Evolutionary conservation across 108 stramenopile species (phyloP).

Genomic region (Cylindrotheca fusiformis): DNA sequence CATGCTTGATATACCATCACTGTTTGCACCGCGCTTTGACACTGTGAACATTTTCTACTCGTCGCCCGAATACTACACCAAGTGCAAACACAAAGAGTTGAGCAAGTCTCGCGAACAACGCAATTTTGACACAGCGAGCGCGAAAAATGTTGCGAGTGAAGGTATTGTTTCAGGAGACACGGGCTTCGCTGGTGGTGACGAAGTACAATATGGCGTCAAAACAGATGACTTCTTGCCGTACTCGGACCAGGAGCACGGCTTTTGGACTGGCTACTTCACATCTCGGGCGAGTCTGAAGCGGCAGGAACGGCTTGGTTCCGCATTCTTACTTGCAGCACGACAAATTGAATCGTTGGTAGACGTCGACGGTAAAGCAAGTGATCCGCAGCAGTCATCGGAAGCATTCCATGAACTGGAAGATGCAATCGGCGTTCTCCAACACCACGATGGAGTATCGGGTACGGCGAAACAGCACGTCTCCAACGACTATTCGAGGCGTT

Average conservation of each 20-base stretch:
- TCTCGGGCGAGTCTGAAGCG: slow-evolving; percentile 79
- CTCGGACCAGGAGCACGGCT: slow-evolving; percentile 78
- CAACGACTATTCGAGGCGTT: slow-evolving; percentile 79
- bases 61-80: slow-evolving; percentile 74
- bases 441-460: slow-evolving; percentile 89
- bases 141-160: no score
- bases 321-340: slow-evolving; percentile 65
- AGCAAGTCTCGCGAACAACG: not conserved
- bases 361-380: not conserved
- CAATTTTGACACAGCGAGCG: not conserved
- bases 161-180: no score
- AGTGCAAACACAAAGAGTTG: slow-evolving; percentile 48
- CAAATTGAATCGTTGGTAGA: slow-evolving; percentile 60
- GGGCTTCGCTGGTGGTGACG: not conserved
- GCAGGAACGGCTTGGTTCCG: slow-evolving; percentile 71
- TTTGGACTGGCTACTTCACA: slow-evolving; percentile 96
- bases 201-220: slow-evolving; percentile 41
- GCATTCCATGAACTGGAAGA: slow-evolving; percentile 44
- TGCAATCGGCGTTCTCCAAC: slow-evolving; percentile 80
- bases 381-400: not conserved
- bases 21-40: slow-evolving; percentile 52
- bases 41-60: slow-evolving; percentile 83
- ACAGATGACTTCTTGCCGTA: slow-evolving; percentile 92
- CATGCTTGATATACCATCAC: slow-evolving; percentile 17
- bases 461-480: slow-evolving; percentile 87